A percentile compares a stretch with the other conserved stretches of the same genome.
Evolutionary conservation across 352 stramenopile species (phyloP).

Genomic region (Phytophthora lateralis): DNA sequence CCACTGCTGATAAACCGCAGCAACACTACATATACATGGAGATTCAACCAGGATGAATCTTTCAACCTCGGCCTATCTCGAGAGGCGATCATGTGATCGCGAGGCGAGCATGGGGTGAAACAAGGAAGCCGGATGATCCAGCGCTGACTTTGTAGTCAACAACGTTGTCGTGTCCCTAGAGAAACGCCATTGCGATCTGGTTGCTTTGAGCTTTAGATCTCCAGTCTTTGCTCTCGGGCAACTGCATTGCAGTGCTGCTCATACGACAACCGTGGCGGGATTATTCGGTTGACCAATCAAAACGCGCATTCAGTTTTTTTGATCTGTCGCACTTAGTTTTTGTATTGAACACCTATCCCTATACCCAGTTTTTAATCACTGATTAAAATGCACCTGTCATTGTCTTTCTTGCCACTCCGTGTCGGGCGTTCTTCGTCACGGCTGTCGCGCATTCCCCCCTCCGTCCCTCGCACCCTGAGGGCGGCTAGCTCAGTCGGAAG

Average conservation of each 20-base stretch:
- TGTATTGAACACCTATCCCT: background rate
- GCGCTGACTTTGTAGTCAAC: background rate
- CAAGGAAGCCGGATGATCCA: background rate
- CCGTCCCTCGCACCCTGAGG: slow-evolving; percentile 10
- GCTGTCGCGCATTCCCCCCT: slow-evolving; percentile 1
- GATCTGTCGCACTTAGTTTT: slow-evolving; percentile 6
- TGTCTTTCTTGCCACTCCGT: slow-evolving; percentile 3
- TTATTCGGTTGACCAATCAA: background rate
- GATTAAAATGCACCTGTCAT: slow-evolving; percentile 27
- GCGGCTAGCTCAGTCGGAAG: slow-evolving; percentile 28
- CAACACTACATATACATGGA: too few species aligned
- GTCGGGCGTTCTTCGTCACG: slow-evolving; percentile 4
- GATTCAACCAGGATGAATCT: background rate
- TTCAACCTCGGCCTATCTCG: background rate
- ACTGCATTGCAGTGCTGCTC: too few species aligned
- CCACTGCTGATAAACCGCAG: background rate
- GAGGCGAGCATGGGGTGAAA: background rate
- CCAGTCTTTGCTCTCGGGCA: too few species aligned
- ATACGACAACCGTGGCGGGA: background rate
- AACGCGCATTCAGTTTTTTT: background rate
- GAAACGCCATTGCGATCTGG: too few species aligned
- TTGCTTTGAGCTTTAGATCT: too few species aligned
- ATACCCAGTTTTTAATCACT: slow-evolving; percentile 26
- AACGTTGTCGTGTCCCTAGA: background rate
- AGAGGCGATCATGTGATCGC: background rate